Evolutionary conservation across 768 basidiomycete genomes (phyloP), one percentile per base, ranked within the genome.

Genomic region (Infundibulicybe gibba): DNA sequence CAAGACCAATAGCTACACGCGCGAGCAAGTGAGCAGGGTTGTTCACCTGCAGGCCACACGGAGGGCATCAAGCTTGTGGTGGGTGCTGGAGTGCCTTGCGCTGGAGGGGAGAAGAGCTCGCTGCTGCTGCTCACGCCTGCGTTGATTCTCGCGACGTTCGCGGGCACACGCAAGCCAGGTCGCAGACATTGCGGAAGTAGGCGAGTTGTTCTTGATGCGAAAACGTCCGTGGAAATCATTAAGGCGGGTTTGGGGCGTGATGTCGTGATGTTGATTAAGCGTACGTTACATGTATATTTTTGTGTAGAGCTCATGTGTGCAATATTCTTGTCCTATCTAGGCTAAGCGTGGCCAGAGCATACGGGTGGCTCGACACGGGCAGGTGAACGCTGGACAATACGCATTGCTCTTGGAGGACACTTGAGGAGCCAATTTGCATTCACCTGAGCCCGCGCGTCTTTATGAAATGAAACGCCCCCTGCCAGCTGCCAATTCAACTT

Each of bases 151-250:
- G 85, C 94, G 2, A 69, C 73, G 32, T 65, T 94, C 25, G 79
- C 76, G 94, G 94, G 2, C 83, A 92, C 49, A 75, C 67, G 32
- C 85, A 93, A 57, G 91, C 98, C 47, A 83, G 50, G 67, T 84
- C 3, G 93, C 97, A 53, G 97, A 99, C 63, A 83, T 98, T 41
- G 75, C 78, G 31, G 94, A 97, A 75, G 93, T 97, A 85, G 86
- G 85, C 53, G 90, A 91, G 60, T 99, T 25, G 98, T 99, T 75
- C 72, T 97, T 57, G 94, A 98, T 63, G 93, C 95, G 15, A 95
- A 94, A 61, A 85, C 87, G 0, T 79, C 77, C 47, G 84, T 83
- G n/a, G 60, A 63, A 17, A 71, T 77, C 50, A 81, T 83, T 53
- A 72, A 69, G 32, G 60, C 64, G 32, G 69, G 67, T 64, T 49